A percentile compares a stretch with the other conserved stretches of the same genome.
Evolutionary conservation across 2,329 filamentous ascomycete species (phyloP).

Genomic region (Ceratocystiopsis minuta): DNA sequence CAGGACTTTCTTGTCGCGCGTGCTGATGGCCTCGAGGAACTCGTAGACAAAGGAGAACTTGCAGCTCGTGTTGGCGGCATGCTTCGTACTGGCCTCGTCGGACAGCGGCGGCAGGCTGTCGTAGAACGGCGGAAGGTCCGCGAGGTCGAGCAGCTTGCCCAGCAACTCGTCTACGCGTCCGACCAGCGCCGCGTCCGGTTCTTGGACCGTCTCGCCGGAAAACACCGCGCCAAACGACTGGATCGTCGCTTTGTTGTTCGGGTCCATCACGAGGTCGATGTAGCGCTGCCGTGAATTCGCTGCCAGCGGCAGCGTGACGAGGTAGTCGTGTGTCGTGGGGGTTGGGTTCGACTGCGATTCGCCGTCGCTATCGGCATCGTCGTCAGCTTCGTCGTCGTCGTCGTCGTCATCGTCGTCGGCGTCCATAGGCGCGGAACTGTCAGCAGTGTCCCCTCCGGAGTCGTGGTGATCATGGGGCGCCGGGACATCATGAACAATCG

Average conservation of each 20-base stretch:
- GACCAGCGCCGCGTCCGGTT: conserved; percentile 22
- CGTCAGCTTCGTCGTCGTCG: background rate
- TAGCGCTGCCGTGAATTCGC: conserved; percentile 34
- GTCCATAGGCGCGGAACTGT: background rate
- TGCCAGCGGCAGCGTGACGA: conserved; percentile 39
- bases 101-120: conserved; percentile 26
- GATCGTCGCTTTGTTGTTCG: conserved; percentile 24
- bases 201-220: conserved; percentile 18
- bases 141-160: conserved; percentile 31
- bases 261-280: conserved; percentile 26
- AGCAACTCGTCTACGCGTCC: conserved; percentile 33
- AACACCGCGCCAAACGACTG: conserved; percentile 27
- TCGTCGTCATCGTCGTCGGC: background rate
- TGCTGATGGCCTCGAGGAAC: conserved; percentile 27
- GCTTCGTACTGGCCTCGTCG: conserved; percentile 28
- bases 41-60: conserved; percentile 44
- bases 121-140: conserved; percentile 37
- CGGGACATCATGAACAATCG: no score
- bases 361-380: background rate
- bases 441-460: background rate
- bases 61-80: conserved; percentile 35
- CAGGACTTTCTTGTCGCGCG: conserved; percentile 28
- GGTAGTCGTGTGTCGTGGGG: conserved; percentile 20
- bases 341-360: background rate
- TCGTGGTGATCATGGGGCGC: background rate